phyloP scores from a whole-genome alignment of 768 basidiomycete species.

The Mycena kentingensis region DNA sequence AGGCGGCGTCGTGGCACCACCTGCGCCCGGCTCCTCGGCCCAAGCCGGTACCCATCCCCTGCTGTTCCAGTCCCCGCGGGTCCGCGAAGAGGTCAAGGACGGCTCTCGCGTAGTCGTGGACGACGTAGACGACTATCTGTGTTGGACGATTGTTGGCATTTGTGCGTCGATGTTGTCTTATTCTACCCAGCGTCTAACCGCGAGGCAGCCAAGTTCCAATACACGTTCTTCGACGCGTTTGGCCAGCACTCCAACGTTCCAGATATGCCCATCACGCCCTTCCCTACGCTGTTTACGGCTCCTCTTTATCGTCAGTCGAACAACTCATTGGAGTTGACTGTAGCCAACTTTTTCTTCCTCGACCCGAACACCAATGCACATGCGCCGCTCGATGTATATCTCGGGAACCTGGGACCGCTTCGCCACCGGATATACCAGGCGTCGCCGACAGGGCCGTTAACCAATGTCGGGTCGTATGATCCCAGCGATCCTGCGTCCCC shows the following conservation, averaged over 20 bases:
- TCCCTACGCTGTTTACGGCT: slow-evolving; percentile 82
- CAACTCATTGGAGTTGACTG: slow-evolving; percentile 79
- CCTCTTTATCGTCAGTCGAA: slow-evolving; percentile 71
- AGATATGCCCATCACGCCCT: slow-evolving; percentile 82
- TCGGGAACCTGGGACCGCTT: slow-evolving; percentile 88
- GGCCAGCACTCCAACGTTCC: slow-evolving; percentile 78
- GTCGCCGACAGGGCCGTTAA: slow-evolving; percentile 66
- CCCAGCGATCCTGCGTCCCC: slow-evolving; percentile 26
- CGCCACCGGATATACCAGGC: slow-evolving; percentile 77
- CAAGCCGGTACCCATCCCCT: slow-evolving; percentile 82
- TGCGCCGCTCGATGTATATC: slow-evolving; percentile 82
- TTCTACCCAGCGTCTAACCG: slow-evolving; percentile 19
- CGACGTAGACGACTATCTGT: slow-evolving; percentile 92
- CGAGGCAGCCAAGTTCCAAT: slow-evolving; percentile 81
- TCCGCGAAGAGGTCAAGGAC: slow-evolving; percentile 82
- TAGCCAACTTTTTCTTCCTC: slow-evolving; percentile 87
- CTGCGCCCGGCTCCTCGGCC: slow-evolving; percentile 73
- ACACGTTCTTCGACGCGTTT: slow-evolving; percentile 91
- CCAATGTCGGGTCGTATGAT: slow-evolving; percentile 63
- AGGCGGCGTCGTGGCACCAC: slow-evolving; percentile 65
- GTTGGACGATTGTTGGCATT: slow-evolving; percentile 95
- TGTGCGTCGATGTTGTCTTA: slow-evolving; percentile 53
- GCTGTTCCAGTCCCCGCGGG: slow-evolving; percentile 75
- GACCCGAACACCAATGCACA: slow-evolving; percentile 65
- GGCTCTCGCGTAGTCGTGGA: slow-evolving; percentile 76